Conservation (phyloP, 768 basidiomycete species). For the Boletus barrowsii region DNA sequence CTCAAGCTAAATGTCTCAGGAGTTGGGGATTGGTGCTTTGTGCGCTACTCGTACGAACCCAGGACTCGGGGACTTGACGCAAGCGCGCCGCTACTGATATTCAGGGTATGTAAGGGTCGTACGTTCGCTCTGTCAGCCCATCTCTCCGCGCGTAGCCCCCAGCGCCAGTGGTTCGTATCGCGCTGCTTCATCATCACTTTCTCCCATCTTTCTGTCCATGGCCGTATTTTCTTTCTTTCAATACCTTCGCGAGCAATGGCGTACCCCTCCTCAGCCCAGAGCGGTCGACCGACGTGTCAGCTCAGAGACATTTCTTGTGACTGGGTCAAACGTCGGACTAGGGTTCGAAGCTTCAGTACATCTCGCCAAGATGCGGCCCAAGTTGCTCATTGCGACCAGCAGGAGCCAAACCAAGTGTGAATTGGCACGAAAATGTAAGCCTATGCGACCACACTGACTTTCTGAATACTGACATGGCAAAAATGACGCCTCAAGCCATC, state of each 20-base stretch:
- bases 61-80: too few relatives aligned
- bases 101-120: too few relatives aligned
- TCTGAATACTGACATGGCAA: background rate
- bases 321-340: conserved; percentile 47
- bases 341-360: conserved; percentile 31
- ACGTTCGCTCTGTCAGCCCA: too few relatives aligned
- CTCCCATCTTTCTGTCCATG: conserved; percentile 6
- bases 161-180: too few relatives aligned
- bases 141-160: too few relatives aligned
- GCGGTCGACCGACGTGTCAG: conserved; percentile 31
- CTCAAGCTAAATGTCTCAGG: too few relatives aligned
- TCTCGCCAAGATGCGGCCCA: conserved; percentile 32
- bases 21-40: too few relatives aligned
- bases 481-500: conserved; percentile 9
- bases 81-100: too few relatives aligned
- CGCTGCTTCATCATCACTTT: too few relatives aligned
- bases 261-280: conserved; percentile 13
- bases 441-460: background rate
- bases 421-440: conserved; percentile 17
- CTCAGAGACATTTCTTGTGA: conserved; percentile 49
- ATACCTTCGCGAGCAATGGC: conserved; percentile 26
- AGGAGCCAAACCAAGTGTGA: conserved; percentile 29
- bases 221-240: conserved; percentile 5
- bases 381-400: conserved; percentile 33
- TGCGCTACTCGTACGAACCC: too few relatives aligned